Percentiles rank a stretch among this genome's conserved stretches.
Evolutionary conservation across 495 filamentous ascomycete genomes (phyloP).

Genomic region (Massariosphaeria phaeospora): DNA sequence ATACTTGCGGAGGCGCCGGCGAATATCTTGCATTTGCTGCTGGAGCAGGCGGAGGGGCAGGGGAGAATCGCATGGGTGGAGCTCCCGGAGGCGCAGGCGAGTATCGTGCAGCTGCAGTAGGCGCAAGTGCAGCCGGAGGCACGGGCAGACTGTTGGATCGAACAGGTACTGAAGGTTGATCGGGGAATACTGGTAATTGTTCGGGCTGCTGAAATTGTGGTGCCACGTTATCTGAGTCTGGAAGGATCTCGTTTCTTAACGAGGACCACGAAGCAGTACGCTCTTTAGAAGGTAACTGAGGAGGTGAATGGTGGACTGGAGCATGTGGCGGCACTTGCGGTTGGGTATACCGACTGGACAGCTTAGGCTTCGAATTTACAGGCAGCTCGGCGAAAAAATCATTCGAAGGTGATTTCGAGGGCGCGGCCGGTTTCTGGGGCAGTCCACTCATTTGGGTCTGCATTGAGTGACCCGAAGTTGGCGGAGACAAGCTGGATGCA

Average conservation of each 20-base stretch:
- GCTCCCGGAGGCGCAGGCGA: constrained; percentile 29
- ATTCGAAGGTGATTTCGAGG: constrained; percentile 38
- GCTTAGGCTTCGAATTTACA: constrained; percentile 53
- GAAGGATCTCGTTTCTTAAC: constrained; percentile 31
- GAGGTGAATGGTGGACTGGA: constrained; percentile 28
- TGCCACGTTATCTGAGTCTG: constrained; percentile 42
- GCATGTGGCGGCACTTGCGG: constrained; percentile 34
- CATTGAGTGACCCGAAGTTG: constrained; percentile 36
- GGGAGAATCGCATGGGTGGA: constrained; percentile 15
- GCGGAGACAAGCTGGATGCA: constrained; percentile 34
- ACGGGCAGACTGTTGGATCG: constrained; percentile 30
- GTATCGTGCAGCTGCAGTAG: constrained; percentile 26
- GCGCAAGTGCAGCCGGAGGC: constrained; percentile 24
- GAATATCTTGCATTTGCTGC: constrained; percentile 25
- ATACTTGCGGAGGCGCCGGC: constrained; percentile 38
- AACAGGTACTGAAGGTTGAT: constrained; percentile 44
- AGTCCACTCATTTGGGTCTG: constrained; percentile 23
- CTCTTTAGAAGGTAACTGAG: constrained; percentile 29
- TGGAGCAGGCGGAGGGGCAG: constrained; percentile 5
- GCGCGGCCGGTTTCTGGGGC: constrained; percentile 27
- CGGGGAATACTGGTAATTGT: constrained; percentile 37
- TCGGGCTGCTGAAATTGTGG: constrained; percentile 54
- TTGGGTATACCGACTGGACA: constrained; percentile 53
- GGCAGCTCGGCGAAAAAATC: constrained; percentile 92
- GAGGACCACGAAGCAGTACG: constrained; percentile 29